A percentile compares a stretch with the other conserved stretches of the same genome.
Evolutionary conservation across 768 basidiomycete genomes (phyloP).

Genomic region (Auricularia sp.): DNA sequence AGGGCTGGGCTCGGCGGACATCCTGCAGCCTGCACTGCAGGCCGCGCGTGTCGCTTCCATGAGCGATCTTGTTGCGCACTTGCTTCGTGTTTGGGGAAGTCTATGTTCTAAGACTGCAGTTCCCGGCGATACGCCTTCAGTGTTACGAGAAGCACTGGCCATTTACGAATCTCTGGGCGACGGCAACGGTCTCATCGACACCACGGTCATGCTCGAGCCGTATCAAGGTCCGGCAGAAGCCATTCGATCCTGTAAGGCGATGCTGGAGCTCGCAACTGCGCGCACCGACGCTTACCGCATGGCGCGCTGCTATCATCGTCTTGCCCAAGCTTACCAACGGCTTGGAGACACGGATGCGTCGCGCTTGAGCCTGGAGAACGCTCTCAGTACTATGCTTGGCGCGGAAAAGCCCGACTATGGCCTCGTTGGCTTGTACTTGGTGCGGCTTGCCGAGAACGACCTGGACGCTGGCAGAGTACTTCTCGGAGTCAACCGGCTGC

Average conservation of each 20-base stretch:
- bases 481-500: too few relatives aligned
- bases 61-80: not conserved
- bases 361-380: not conserved
- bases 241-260: not conserved
- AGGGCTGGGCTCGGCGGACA: too few relatives aligned
- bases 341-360: not conserved
- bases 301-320: not conserved
- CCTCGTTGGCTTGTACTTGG: too few relatives aligned
- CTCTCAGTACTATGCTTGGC: not conserved
- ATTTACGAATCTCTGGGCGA: not conserved
- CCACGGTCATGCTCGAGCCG: not conserved
- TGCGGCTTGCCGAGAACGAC: too few relatives aligned
- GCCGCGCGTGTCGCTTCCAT: not conserved
- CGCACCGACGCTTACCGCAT: not conserved
- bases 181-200: not conserved
- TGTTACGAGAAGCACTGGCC: not conserved
- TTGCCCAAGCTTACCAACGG: not conserved
- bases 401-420: not conserved
- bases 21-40: not conserved
- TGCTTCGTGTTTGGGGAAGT: not conserved
- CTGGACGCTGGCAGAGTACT: too few relatives aligned
- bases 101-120: not conserved
- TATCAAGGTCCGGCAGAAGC: not conserved
- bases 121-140: not conserved
- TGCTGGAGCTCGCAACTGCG: not conserved